Evolutionary conservation across 2,329 filamentous ascomycete genomes (phyloP), one percentile per base, ranked within the genome.

Genomic region (Knufia fluminis): DNA sequence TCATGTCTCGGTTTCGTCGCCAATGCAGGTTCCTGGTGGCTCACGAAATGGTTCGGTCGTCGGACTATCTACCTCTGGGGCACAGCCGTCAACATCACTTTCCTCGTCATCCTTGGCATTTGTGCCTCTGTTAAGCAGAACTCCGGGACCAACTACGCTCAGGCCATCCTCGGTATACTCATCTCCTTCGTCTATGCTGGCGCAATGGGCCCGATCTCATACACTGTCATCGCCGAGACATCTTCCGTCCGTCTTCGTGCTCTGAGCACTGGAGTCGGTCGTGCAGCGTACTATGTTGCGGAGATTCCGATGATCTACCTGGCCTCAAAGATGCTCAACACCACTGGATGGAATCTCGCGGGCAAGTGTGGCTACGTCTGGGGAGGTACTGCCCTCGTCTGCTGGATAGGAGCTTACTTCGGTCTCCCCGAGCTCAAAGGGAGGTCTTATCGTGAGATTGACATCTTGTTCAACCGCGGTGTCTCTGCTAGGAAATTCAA

Each of bases 401-500:
- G 68, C 56, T 68, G 63, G 60, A 41, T 71, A 3, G 56, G 59
- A 54, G 68, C 68, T 1, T 72, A 63, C 59, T 72, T 71, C 60
- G 63, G 60, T 53, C 59, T 73, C 20, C 71, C 71, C 9, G 71
- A 73, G 58, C 58, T 70, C 38, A 71, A 73, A 65, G 51, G 64
- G 49, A 67, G 71, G 9, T 69, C 69, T 3, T 73, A 70, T 59
- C 67, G 68, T 44, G 71, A 73, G 60, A 55, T 62, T 6, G 71
- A 72, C 43, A 69, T 73, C 50, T 49, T 73, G 58, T 73, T 73
- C 59, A 65, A 66, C 39, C 65, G 68, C 50, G 68, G 62, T 57
- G 51, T 68, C 19, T 51, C 68, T 3, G 71, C 71, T 0, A 57
- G 70, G 49, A 64, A 71, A 58, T 73, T 71, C 60, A 71, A 71